Base-by-base conservation (phyloP, 352 stramenopile species). In the Phytopythium chamaehyphon region DNA sequence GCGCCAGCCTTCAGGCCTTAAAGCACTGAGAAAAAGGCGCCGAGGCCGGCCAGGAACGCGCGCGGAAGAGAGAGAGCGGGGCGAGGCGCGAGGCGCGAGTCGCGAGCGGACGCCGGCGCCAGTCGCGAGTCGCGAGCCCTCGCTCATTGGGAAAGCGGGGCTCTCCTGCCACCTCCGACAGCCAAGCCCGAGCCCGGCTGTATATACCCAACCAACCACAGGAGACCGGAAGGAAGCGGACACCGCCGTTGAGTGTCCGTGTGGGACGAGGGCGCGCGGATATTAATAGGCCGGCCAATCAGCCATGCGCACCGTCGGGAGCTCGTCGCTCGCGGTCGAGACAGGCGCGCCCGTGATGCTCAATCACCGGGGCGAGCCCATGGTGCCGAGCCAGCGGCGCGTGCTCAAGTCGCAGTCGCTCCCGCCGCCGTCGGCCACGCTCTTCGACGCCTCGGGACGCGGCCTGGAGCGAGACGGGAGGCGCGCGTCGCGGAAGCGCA, bases 281-380 rank as follows among this genome's bases (percentile, higher is more conserved):
- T 49, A 49, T 49, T 49, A 37, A 37, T 49, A 49, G 22, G 16
- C n/a, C 5, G 7, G 0, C 15, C 6, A 11, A 16, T 3, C 26
- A 2, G 36, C 23, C 11, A 40, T 42, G 45, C 28, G 33, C 28
- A 40, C 28, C 1, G 12, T 42, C 7, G 33, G 45, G 19, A 51
- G 45, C 28, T 51, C 45, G 10, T 40, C 19, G 26, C 45, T 51
- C 2, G 28, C 45, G 28, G 28, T 33, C 28, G 31, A 12, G 53
- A 47, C 43, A 3, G 42, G 36, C 16, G 51, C 40, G 22, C 45
- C 45, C 9, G 40, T 47, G 15, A 66, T 72, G 63, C 31, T 73
- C 28, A 73, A 76, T 46, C 66, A 73, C 54, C 63, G 66, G 22
- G 66, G 66, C 6, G 66, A 76, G 55, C 66, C 60, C 43, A 57